A percentile compares a stretch with the other conserved stretches of the same genome.
phyloP scores from a whole-genome alignment of 345 rosid genomes.

The Citropsis articulata region DNA sequence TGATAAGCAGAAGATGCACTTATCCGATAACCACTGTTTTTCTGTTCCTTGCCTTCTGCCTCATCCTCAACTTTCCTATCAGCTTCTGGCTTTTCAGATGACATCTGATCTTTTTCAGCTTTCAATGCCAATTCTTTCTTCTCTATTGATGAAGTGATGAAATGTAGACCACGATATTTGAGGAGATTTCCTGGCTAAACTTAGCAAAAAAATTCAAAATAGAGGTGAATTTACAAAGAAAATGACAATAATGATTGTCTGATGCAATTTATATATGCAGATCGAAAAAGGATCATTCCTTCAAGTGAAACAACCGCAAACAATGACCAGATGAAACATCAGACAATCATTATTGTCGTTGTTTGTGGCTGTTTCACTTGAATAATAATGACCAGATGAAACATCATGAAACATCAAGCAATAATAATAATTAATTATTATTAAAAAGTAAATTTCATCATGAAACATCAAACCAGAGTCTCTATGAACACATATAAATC shows the following conservation, averaged over 20 bases:
- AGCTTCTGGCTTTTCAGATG: conserved; percentile 41
- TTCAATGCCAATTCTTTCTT: conserved; percentile 50
- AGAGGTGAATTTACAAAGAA: not conserved
- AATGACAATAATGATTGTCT: not conserved
- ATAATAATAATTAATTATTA: too few species aligned
- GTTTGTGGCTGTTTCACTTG: too few species aligned
- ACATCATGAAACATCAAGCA: too few species aligned
- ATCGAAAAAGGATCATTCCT: not conserved
- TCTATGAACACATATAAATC: not conserved
- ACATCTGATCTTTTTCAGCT: conserved; percentile 32
- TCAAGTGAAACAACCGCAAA: not conserved
- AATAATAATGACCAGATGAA: too few species aligned
- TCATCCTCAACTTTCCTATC: conserved; percentile 27
- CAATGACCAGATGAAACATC: not conserved
- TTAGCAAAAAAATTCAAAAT: not conserved
- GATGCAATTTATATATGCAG: not conserved
- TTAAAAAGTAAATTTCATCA: too few species aligned
- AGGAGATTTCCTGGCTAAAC: conserved; percentile 64
- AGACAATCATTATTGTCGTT: too few species aligned
- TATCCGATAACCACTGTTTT: conserved; percentile 32
- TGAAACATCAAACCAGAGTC: not conserved
- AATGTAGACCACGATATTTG: conserved; percentile 51
- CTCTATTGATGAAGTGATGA: conserved; percentile 77
- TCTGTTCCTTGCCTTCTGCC: conserved; percentile 29
- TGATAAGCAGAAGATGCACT: conserved; percentile 74